These are phyloP conservation scores for Tolypocladium album DNA, from an alignment of 2,329 filamentous ascomycete genomes.

Conservation along the genomic window DNA sequence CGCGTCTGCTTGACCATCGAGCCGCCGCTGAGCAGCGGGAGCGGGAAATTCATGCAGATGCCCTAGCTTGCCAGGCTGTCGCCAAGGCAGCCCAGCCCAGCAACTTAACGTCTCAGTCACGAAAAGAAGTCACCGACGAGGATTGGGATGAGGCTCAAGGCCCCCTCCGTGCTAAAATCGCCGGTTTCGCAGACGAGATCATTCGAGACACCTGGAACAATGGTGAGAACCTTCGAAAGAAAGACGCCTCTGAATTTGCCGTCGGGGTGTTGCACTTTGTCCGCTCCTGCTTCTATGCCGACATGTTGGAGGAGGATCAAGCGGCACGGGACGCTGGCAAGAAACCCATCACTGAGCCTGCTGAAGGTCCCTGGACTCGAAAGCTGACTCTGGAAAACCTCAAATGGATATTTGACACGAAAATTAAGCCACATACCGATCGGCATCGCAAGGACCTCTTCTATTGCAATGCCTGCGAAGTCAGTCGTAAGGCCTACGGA, in stretches of 20 bases:
- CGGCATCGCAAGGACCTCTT: conserved; percentile 61
- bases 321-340: conserved; percentile 34
- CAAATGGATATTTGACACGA: conserved; percentile 75
- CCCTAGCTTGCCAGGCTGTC: not conserved
- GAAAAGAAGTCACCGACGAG: conserved; percentile 46
- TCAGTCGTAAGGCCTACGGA: conserved; percentile 55
- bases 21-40: conserved; percentile 19
- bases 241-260: conserved; percentile 58
- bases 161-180: conserved; percentile 54
- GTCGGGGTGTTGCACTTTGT: conserved; percentile 60
- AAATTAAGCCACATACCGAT: conserved; percentile 61
- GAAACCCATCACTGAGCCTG: conserved; percentile 33
- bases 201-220: conserved; percentile 55
- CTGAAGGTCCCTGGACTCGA: conserved; percentile 43
- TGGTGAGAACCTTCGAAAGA: conserved; percentile 51
- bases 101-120: not conserved
- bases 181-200: conserved; percentile 57
- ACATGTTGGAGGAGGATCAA: conserved; percentile 42
- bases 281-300: conserved; percentile 54
- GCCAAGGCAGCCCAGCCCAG: not conserved
- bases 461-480: conserved; percentile 59
- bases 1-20: conserved; percentile 55
- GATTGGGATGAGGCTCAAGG: conserved; percentile 63
- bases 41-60: not conserved
- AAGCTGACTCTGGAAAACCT: conserved; percentile 71